Conservation (phyloP, 164 flowering plant species). For the Liquidambar formosana region DNA sequence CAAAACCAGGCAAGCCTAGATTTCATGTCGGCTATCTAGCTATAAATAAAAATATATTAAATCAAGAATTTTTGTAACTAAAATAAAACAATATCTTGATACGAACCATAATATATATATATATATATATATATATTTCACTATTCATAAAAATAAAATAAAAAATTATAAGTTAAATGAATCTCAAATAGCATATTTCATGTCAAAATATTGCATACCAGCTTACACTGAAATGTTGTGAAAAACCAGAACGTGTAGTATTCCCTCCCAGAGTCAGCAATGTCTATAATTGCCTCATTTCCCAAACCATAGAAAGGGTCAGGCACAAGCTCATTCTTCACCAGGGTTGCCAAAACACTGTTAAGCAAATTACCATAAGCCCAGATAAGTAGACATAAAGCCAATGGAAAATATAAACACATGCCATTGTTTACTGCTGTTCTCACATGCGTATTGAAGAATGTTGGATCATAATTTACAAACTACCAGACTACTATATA, state of each 20-base stretch:
- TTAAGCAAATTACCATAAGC: conserved; percentile 18
- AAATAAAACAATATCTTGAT: too few relatives aligned
- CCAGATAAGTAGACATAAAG: background rate
- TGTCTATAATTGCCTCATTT: conserved; percentile 84
- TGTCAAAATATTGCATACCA: conserved; percentile 47
- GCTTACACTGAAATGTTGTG: conserved; percentile 68
- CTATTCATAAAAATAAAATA: background rate
- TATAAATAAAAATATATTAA: too few relatives aligned
- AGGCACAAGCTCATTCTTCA: conserved; percentile 82
- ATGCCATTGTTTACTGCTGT: background rate
- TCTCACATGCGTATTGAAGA: too few relatives aligned
- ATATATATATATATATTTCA: too few relatives aligned
- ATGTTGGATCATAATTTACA: too few relatives aligned
- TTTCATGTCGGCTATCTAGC: too few relatives aligned
- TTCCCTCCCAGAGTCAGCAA: conserved; percentile 94
- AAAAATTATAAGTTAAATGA: background rate
- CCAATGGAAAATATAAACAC: background rate
- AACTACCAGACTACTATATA: too few relatives aligned
- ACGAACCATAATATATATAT: too few relatives aligned
- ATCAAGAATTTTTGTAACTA: too few relatives aligned
- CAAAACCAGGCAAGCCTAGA: too few relatives aligned
- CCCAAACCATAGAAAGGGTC: conserved; percentile 94
- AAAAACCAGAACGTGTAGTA: conserved; percentile 96
- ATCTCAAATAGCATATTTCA: background rate
- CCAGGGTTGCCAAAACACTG: conserved; percentile 87